Conservation (phyloP, 306 rosid genomes). For the Morella rubra region DNA sequence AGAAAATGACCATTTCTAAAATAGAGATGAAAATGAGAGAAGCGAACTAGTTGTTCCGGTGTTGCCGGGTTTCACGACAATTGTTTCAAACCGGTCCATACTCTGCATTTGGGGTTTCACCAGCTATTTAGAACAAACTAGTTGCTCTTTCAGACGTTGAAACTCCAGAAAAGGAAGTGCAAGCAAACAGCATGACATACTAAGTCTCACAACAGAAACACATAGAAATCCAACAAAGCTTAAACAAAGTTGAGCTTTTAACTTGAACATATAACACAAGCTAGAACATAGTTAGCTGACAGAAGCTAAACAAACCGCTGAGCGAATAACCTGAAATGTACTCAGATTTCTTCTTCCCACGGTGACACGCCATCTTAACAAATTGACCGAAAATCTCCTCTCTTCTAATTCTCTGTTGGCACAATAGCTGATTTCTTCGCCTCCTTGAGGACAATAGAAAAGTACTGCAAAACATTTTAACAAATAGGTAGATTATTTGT, state of each 20-base stretch:
- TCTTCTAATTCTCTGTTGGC: background rate
- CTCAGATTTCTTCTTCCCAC: conserved; percentile 52
- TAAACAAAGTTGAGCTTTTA: conserved; percentile 26
- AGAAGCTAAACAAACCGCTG: conserved; percentile 40
- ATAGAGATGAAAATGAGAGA: conserved; percentile 10
- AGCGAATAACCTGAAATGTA: conserved; percentile 46
- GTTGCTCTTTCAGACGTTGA: conserved; percentile 24
- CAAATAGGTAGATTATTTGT: background rate
- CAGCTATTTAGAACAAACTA: conserved; percentile 23
- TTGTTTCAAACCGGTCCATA: conserved; percentile 1
- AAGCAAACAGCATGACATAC: conserved; percentile 25
- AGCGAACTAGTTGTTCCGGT: conserved; percentile 8
- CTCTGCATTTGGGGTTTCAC: background rate
- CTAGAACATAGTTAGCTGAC: conserved; percentile 23
- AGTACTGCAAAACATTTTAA: conserved; percentile 15
- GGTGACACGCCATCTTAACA: conserved; percentile 47
- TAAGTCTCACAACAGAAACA: conserved; percentile 37
- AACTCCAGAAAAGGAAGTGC: conserved; percentile 30
- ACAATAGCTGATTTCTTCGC: conserved; percentile 7
- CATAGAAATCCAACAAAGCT: conserved; percentile 33
- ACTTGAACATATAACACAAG: conserved; percentile 36
- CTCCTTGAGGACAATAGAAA: conserved; percentile 8
- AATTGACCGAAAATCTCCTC: conserved; percentile 35
- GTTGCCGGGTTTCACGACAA: background rate
- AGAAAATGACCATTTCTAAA: conserved; percentile 30